These are phyloP conservation scores for Aspergillus cejpii DNA, from an alignment of 2,329 filamentous ascomycete genomes.

Conservation along the genomic window DNA sequence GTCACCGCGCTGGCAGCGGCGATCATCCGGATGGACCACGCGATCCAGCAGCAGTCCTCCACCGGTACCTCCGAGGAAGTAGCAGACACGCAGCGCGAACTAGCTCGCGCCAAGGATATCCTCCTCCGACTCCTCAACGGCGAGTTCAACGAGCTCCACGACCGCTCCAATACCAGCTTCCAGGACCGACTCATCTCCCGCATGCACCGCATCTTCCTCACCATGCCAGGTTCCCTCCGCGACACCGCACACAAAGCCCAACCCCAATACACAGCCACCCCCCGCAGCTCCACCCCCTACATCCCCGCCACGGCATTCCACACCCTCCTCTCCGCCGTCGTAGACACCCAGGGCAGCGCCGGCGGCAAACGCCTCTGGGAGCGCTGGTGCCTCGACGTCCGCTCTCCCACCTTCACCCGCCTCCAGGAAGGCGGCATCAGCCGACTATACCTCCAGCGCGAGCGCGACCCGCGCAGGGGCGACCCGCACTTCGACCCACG, in stretches of 20 bases:
- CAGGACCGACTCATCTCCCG: slow-evolving; percentile 27
- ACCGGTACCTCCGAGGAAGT: background rate
- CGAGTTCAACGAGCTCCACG: slow-evolving; percentile 27
- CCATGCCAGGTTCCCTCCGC: slow-evolving; percentile 28
- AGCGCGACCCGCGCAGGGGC: slow-evolving; percentile 18
- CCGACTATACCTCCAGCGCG: slow-evolving; percentile 20
- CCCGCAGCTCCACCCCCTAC: slow-evolving; percentile 19
- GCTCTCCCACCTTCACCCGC: slow-evolving; percentile 15
- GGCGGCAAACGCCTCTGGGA: slow-evolving; percentile 46
- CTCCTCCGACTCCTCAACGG: slow-evolving; percentile 32
- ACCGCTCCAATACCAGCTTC: slow-evolving; percentile 16
- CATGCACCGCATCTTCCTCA: slow-evolving; percentile 27
- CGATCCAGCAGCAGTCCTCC: slow-evolving; percentile 12
- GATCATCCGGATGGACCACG: slow-evolving; percentile 37
- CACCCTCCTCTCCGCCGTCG: slow-evolving; percentile 48
- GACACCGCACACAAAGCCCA: slow-evolving; percentile 20
- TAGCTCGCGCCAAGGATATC: slow-evolving; percentile 27
- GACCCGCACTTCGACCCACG: slow-evolving; percentile 23
- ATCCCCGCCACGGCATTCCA: slow-evolving; percentile 45
- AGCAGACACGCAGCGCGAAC: slow-evolving; percentile 12
- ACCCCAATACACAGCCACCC: slow-evolving; percentile 9
- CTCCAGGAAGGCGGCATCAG: slow-evolving; percentile 25
- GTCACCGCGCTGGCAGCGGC: slow-evolving; percentile 32
- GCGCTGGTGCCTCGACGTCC: slow-evolving; percentile 41
- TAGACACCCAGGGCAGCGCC: slow-evolving; percentile 44